These are phyloP conservation scores for Glarea lozoyensis DNA, from an alignment of 495 filamentous ascomycete genomes.

Conservation along the genomic window DNA sequence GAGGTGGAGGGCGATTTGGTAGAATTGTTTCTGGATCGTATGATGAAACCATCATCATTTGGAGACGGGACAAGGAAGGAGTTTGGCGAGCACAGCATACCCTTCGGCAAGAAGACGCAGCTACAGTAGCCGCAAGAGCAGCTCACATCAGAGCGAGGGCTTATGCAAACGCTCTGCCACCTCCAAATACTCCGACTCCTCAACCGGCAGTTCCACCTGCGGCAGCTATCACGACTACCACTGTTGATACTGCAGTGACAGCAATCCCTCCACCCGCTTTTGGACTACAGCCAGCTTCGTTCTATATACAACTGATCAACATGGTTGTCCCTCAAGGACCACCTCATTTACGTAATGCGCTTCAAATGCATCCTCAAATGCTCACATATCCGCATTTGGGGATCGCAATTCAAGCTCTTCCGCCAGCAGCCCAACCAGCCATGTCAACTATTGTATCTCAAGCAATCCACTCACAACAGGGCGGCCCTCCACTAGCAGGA, in stretches of 20 bases:
- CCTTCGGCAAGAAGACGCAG: slow-evolving; percentile 59
- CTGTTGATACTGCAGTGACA: background rate
- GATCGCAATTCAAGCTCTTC: background rate
- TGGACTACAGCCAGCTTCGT: background rate
- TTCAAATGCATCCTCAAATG: slow-evolving; percentile 34
- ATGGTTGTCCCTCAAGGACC: slow-evolving; percentile 30
- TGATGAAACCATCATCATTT: slow-evolving; percentile 90
- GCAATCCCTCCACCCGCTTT: background rate
- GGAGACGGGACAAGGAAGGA: slow-evolving; percentile 75
- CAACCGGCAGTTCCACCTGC: background rate
- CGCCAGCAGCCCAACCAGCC: background rate
- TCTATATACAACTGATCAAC: slow-evolving; percentile 16
- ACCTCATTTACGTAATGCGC: slow-evolving; percentile 30
- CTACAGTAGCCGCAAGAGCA: slow-evolving; percentile 26
- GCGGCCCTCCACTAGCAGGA: background rate
- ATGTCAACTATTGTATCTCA: background rate
- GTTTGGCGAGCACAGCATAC: slow-evolving; percentile 66
- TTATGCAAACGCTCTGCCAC: background rate
- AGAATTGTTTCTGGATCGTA: slow-evolving; percentile 94
- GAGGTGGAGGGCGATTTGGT: slow-evolving; percentile 75
- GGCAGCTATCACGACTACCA: slow-evolving; percentile 1
- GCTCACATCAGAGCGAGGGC: background rate
- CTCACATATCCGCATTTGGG: slow-evolving; percentile 4
- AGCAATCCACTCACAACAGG: slow-evolving; percentile 1
- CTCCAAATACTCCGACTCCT: background rate